Evolutionary conservation across 306 rosid species (phyloP), one percentile per base, ranked within the genome.

Genomic region (Macrotyloma uniflorum): DNA sequence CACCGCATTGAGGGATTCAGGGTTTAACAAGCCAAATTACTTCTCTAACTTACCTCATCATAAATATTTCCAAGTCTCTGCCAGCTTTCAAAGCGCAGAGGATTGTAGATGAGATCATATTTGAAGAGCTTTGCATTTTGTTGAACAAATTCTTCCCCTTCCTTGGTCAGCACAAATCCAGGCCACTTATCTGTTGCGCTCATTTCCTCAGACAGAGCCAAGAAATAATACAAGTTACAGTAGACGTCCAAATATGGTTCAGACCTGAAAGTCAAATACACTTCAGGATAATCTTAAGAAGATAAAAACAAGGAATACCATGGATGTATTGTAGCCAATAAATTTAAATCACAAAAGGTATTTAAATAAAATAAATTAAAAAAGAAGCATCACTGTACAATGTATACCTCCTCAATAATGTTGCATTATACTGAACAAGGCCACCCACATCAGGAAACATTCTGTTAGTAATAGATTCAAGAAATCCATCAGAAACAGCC

Each of bases 101-200:
- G 97, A 82, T 95, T 95, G 78, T 86, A 92, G 53, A 92, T 85
- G 75, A 95, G 84, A 75, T 95, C 98, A 76, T 86, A 92, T 86
- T 95, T 95, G 83, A 92, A 92, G 84, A 95, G 98, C 65, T 85
- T 89, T 24, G 98, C 89, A 82, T 92, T 95, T 83, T 95, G 91
- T 70, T 91, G 90, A 65, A 95, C 98, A 83, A 95, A 95, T 81
- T 95, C 98, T 77, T 91, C 97, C 79, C 98, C 98, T 89, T 95
- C 98, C 88, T 89, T 95, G 77, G 97, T 91, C 50, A 95, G 87
- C 65, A 95, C 98, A 76, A 92, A 95, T 70, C 98, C 98, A 75
- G 98, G 91, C 93, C 98, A 92, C 80, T 95, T 95, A 86, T 95
- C 98, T 10, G 98, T 92, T 51, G 98, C 97, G 67, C 89, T 95